These are phyloP conservation scores for Clitopilus passeckerianus DNA, from an alignment of 768 basidiomycete species.

Conservation along the genomic window DNA sequence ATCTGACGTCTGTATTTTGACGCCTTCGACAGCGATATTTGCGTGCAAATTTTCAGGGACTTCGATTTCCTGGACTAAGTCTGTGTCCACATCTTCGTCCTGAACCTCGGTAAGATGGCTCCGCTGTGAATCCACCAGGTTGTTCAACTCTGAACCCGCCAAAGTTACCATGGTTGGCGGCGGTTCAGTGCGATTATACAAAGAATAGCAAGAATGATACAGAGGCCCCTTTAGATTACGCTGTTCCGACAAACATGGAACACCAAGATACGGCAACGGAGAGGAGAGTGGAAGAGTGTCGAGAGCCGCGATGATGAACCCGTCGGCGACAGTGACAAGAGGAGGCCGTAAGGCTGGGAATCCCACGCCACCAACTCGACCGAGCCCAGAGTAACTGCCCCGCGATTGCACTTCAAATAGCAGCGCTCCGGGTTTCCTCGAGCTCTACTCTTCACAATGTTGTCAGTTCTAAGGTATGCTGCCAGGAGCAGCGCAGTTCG, in stretches of 20 bases:
- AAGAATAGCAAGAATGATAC: background rate
- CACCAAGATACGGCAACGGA: background rate
- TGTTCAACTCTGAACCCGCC: constrained; percentile 14
- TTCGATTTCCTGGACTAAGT: constrained; percentile 18
- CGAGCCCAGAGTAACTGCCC: constrained; percentile 1
- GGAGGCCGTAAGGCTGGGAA: constrained; percentile 1
- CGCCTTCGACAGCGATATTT: constrained; percentile 14
- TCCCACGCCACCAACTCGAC: constrained; percentile 15
- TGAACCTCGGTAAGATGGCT: constrained; percentile 20
- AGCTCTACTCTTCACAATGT: constrained; percentile 3
- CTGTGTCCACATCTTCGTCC: constrained; percentile 11
- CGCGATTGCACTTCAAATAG: background rate
- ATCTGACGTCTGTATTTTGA: constrained; percentile 21
- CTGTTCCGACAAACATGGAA: background rate
- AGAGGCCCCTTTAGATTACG: background rate
- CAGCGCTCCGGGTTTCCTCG: background rate
- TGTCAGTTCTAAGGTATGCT: constrained; percentile 13
- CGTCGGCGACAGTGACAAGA: constrained; percentile 3
- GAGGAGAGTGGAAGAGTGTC: constrained; percentile 1
- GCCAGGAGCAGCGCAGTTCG: constrained; percentile 11
- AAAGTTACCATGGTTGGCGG: constrained; percentile 16
- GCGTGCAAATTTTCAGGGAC: constrained; percentile 13
- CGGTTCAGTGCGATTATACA: background rate
- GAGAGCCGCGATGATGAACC: background rate
- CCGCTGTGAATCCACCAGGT: background rate